These are phyloP conservation scores for Uronychia setigera DNA, from an alignment of 73 alveolate species.

Conservation along the genomic window DNA sequence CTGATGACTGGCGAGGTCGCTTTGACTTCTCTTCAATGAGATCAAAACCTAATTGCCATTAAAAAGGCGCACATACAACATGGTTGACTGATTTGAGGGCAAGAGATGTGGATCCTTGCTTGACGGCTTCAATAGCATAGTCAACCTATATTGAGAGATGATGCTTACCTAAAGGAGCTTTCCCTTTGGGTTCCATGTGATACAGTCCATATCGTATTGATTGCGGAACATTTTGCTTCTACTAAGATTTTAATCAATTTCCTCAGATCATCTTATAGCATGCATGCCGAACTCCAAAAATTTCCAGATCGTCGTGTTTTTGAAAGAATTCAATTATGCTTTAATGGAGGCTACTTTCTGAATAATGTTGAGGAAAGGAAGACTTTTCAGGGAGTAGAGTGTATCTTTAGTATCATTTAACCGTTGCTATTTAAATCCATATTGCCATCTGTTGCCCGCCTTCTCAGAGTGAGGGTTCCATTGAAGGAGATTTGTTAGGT, in stretches of 20 bases:
- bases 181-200: constrained; percentile 98
- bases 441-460: no score
- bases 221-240: constrained; percentile 80
- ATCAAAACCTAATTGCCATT: constrained; percentile 70
- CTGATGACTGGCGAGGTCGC: constrained; percentile 90
- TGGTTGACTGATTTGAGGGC: constrained; percentile 88
- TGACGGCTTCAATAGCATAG: constrained; percentile 99
- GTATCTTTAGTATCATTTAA: no score
- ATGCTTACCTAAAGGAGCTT: constrained; percentile 75
- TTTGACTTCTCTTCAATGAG: constrained; percentile 87
- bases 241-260: constrained; percentile 10
- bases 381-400: no score
- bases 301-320: background rate
- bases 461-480: no score
- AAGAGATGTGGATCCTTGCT: constrained; percentile 95
- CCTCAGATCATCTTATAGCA: background rate
- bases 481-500: no score
- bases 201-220: constrained; percentile 93
- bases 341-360: no score
- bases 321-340: no score
- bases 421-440: no score
- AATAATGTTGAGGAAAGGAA: no score
- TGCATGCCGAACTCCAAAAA: background rate
- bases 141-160: constrained; percentile 65
- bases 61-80: constrained; percentile 58